Evolutionary conservation across 371 early-diverging fungal genomes (phyloP).

Genomic region (Rhizopus microsporus): DNA sequence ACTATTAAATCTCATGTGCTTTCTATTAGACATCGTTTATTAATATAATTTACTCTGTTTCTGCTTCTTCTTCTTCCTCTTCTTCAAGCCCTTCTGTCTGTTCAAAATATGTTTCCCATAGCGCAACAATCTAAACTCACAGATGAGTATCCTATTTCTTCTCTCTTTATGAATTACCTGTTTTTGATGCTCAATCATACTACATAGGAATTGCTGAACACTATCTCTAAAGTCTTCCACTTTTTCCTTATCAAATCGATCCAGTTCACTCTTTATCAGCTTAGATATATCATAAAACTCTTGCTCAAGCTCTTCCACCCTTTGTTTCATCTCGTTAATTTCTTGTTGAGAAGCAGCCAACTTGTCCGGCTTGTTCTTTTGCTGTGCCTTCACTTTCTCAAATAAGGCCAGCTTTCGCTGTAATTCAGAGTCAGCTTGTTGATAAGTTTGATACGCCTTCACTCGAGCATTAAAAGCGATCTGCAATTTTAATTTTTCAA

Average conservation of each 20-base stretch:
- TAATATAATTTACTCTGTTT: background rate
- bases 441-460: slow-evolving; percentile 71
- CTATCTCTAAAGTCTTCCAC: slow-evolving; percentile 81
- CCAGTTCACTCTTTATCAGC: slow-evolving; percentile 75
- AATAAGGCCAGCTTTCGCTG: slow-evolving; percentile 60
- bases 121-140: slow-evolving; percentile 46
- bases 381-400: slow-evolving; percentile 62
- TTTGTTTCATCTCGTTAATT: slow-evolving; percentile 64
- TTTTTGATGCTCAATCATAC: slow-evolving; percentile 83
- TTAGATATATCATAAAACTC: slow-evolving; percentile 78
- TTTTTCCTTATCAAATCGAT: slow-evolving; percentile 84
- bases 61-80: slow-evolving; percentile 21
- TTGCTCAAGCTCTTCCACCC: slow-evolving; percentile 52
- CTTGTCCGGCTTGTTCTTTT: slow-evolving; percentile 67
- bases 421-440: slow-evolving; percentile 67
- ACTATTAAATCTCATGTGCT: background rate
- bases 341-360: slow-evolving; percentile 64
- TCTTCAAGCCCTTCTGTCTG: slow-evolving; percentile 41
- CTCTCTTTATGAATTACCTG: slow-evolving; percentile 51
- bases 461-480: slow-evolving; percentile 76
- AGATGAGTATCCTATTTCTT: background rate
- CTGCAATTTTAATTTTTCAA: slow-evolving; percentile 19
- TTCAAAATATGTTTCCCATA: slow-evolving; percentile 73
- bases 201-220: slow-evolving; percentile 72
- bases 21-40: too few species aligned